Percentiles rank a stretch among this genome's conserved stretches.
Evolutionary conservation across 1,284 basidiomycete genomes (phyloP).

Genomic region (Rhizoctonia solani): DNA sequence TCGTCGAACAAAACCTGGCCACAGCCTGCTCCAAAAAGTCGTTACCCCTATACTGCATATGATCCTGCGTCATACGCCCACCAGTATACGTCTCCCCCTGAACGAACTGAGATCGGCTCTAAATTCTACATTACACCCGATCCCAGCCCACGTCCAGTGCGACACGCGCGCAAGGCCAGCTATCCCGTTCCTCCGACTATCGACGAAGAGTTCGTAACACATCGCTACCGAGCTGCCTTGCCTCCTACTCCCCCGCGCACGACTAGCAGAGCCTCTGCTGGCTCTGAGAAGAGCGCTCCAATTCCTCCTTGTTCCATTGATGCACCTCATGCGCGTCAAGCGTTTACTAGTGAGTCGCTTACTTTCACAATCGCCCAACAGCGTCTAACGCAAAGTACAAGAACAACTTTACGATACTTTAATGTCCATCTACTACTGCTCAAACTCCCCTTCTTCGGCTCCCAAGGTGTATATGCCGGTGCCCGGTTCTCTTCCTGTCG

Average conservation of each 20-base stretch:
- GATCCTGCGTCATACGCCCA: background rate
- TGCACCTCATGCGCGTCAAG: constrained; percentile 7
- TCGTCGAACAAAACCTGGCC: constrained; percentile 19
- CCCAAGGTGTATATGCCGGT: constrained; percentile 8
- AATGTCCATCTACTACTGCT: constrained; percentile 21
- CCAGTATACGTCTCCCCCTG: constrained; percentile 2
- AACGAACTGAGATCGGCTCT: background rate
- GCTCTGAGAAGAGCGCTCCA: constrained; percentile 6
- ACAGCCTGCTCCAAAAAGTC: background rate
- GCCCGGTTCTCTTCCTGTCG: constrained; percentile 12
- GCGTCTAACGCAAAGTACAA: background rate
- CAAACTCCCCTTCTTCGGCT: constrained; percentile 4
- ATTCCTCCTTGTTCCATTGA: constrained; percentile 25
- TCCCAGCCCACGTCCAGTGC: constrained; percentile 10
- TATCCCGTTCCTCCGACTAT: constrained; percentile 15
- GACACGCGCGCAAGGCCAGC: constrained; percentile 4
- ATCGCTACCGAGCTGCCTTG: background rate
- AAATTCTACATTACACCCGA: constrained; percentile 18
- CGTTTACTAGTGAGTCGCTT: constrained; percentile 19
- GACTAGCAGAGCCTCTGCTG: constrained; percentile 6
- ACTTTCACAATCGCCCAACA: background rate
- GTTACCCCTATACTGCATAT: constrained; percentile 13
- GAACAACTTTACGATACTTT: constrained; percentile 31
- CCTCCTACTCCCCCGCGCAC: constrained; percentile 21
- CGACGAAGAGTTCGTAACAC: background rate